Base-by-base conservation (phyloP, 345 rosid species). In the Salix arbutifolia region DNA sequence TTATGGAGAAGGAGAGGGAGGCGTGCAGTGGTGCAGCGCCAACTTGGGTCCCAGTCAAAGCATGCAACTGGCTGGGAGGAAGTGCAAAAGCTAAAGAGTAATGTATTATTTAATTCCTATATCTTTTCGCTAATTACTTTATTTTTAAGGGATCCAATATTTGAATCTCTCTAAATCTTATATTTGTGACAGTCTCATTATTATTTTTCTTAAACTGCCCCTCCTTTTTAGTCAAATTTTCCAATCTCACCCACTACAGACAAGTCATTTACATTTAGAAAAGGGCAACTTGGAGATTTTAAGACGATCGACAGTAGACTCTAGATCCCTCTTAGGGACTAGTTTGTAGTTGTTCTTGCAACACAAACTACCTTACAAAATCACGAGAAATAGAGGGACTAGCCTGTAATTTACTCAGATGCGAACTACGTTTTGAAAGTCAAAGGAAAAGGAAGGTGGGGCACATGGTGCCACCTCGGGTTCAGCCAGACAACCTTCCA, bases 11-110 rank as follows among this genome's bases (percentile, higher is more conserved):
- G 50, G 69, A 17, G 42, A 31, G 79, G n/a, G 62, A 58, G 79
- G 79, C 79, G 79, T 77, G 79, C 79, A 77, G 64, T 76, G 61
- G 74, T 60, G 74, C 74, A 70, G 79, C 70, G 74, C 44, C 79
- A 30, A 4, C 40, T 10, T 31, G 62, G 79, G 74, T 13, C 79
- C 79, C 48, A 70, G 74, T 76, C 74, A 69, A 77, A 77, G 74
- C 79, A 69, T 31, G 69, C 74, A 70, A 30, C 14, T 64, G 56
- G 69, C 48, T 48, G 16, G 62, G 61, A 58, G 64, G 28, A n/a
- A 58, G 64, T 23, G 71, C 50, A 37, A 68, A n/a, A 37, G 71
- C 30, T 19, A 8, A 68, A 37, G 50, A 19, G 17, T 10, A 40
- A 40, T 40, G 18, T 26, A 58, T 58, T 11, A 58, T 23, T 58